These are phyloP conservation scores for Ascoidea rubescens DNA, from an alignment of 805 yeast genomes.

Conservation along the genomic window DNA sequence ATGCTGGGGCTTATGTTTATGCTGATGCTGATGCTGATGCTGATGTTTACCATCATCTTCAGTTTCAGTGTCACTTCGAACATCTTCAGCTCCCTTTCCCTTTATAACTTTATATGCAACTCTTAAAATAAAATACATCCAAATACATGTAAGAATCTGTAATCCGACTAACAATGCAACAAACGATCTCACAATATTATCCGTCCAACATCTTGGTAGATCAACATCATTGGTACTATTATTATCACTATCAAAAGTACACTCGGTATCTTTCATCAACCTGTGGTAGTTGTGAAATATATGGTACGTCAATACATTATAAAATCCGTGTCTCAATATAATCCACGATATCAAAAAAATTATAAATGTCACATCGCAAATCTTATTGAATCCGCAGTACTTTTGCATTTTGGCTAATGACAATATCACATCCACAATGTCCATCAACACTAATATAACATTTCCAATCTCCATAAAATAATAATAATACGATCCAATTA, in stretches of 20 bases:
- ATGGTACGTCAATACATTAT: constrained; percentile 52
- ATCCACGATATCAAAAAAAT: constrained; percentile 61
- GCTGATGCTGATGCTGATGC: too few species aligned
- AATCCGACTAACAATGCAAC: constrained; percentile 44
- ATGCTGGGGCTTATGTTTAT: too few species aligned
- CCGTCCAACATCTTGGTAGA: constrained; percentile 37
- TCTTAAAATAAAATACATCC: constrained; percentile 63
- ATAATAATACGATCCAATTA: constrained; percentile 58
- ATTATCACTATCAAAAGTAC: constrained; percentile 13
- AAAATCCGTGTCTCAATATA: constrained; percentile 55
- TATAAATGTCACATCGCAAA: constrained; percentile 60
- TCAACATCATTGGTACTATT: constrained; percentile 10
- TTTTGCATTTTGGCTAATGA: constrained; percentile 65
- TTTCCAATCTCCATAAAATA: constrained; percentile 71
- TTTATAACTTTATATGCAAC: constrained; percentile 52
- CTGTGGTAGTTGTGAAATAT: constrained; percentile 31
- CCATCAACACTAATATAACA: constrained; percentile 68
- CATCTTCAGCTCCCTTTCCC: constrained; percentile 75
- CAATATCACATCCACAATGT: constrained; percentile 61
- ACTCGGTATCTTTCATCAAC: constrained; percentile 31
- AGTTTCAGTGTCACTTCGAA: constrained; percentile 52
- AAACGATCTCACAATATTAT: constrained; percentile 29
- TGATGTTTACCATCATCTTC: too few species aligned
- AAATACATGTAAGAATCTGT: constrained; percentile 49
- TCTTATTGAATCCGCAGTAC: constrained; percentile 44